Conservation (phyloP, 305 asterid species). For the Fraxinus paxiana region DNA sequence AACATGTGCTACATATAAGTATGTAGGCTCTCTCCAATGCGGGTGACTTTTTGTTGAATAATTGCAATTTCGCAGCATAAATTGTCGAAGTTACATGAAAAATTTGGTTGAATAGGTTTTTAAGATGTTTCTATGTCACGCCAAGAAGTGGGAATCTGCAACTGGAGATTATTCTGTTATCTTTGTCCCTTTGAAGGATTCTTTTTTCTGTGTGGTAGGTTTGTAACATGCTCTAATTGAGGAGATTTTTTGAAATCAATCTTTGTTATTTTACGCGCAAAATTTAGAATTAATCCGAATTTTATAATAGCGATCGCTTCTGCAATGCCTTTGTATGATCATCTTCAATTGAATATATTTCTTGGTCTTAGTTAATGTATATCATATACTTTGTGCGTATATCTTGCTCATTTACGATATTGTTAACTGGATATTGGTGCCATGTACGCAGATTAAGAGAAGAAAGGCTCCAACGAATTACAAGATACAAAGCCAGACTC, state of each 20-base stretch:
- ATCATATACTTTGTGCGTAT: not conserved
- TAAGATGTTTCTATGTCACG: not conserved
- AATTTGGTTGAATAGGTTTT: not conserved
- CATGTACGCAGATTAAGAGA: conserved; percentile 68
- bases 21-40: not conserved
- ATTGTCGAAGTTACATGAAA: not conserved
- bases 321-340: not conserved
- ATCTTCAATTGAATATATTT: not conserved
- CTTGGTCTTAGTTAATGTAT: not conserved
- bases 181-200: not conserved
- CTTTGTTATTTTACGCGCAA: not conserved
- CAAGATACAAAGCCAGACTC: conserved; percentile 75
- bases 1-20: not conserved
- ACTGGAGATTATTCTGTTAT: not conserved
- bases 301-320: not conserved
- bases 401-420: not conserved
- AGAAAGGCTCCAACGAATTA: conserved; percentile 62
- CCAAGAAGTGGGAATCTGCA: not conserved
- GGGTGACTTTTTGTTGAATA: not conserved
- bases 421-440: conserved; percentile 6
- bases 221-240: not conserved
- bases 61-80: not conserved
- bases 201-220: not conserved
- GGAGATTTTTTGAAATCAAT: not conserved
- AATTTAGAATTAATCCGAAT: not conserved